Evolutionary conservation across 2,329 filamentous ascomycete genomes (phyloP), one percentile per base, ranked within the genome.

Genomic region (Fusarium sp.): DNA sequence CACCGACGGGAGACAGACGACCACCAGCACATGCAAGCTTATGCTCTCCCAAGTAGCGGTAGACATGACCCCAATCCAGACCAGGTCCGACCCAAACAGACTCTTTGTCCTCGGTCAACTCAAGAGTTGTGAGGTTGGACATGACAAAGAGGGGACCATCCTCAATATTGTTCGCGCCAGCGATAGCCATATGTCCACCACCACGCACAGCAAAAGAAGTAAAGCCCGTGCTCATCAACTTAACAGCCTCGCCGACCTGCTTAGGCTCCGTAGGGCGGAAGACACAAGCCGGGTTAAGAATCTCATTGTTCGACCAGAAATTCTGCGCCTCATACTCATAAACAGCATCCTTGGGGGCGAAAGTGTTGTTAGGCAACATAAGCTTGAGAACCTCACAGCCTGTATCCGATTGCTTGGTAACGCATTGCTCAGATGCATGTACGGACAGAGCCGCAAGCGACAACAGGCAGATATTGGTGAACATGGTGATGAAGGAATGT

Each of bases 151-250:
- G 56, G 0, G 67, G 61, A 2, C 66, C 72, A 3, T 37, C 56
- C 0, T 71, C 49, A 5, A 75, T 75, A 13, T 65, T 74, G 25
- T 73, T 73, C 4, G 70, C 62, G 1, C 72, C 72, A 8, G 44
- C 24, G 3, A 74, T 69, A 4, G 65, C 64, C 72, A 74, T 74
- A 11, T 74, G 65, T 0, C 72, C 72, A 9, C 72, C 72, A 27
- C 72, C 70, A 6, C 72, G 63, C 2, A 74, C 32, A 8, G 70
- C 70, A 51, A 74, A 74, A 1, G 65, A 20, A 7, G 56, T 61
- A 1, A 16, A 11, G 1, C 57, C 54, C 0, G 7, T 16, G 1
- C 25, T n/a, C 42, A 63, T 48, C 1, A 67, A 9, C 14, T 46
- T 22, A 0, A 53, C 40, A 5, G 69, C 65, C 3, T 49, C 27